These are phyloP conservation scores for Setomelanomma holmii DNA, from an alignment of 2,329 filamentous ascomycete species.

Conservation along the genomic window DNA sequence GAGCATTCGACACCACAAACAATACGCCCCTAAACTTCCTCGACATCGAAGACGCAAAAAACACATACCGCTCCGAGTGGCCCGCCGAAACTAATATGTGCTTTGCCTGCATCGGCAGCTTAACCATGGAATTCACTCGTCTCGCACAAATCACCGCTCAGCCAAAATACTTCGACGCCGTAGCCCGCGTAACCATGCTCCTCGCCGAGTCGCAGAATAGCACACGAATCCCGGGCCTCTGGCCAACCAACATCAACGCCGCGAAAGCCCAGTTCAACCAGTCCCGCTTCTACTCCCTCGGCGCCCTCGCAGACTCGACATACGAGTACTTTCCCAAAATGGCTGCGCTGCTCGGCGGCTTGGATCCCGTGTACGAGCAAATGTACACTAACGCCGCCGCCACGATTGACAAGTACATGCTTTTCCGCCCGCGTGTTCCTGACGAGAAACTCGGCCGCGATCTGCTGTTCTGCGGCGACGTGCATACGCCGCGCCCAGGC, in stretches of 20 bases:
- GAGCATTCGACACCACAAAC: slow-evolving; percentile 56
- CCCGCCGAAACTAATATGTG: slow-evolving; percentile 50
- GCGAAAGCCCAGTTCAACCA: slow-evolving; percentile 34
- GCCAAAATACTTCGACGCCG: slow-evolving; percentile 47
- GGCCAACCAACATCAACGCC: slow-evolving; percentile 50
- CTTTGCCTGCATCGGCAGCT: slow-evolving; percentile 56
- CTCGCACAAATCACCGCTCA: slow-evolving; percentile 46
- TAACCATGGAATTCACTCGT: slow-evolving; percentile 51
- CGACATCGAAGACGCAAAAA: slow-evolving; percentile 46
- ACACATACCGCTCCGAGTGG: slow-evolving; percentile 30
- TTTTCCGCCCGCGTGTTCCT: slow-evolving; percentile 56
- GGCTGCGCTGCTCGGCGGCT: slow-evolving; percentile 47
- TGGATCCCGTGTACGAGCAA: slow-evolving; percentile 56
- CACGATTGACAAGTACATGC: slow-evolving; percentile 55
- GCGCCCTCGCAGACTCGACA: slow-evolving; percentile 47
- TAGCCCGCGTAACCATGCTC: slow-evolving; percentile 41
- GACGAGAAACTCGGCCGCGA: slow-evolving; percentile 30
- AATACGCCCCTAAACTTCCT: slow-evolving; percentile 55
- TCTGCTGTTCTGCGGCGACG: slow-evolving; percentile 46
- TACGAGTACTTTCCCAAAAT: slow-evolving; percentile 50
- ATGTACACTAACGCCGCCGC: slow-evolving; percentile 62
- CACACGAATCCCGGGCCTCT: slow-evolving; percentile 46
- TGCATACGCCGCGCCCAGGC: slow-evolving; percentile 26
- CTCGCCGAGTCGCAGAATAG: slow-evolving; percentile 40
- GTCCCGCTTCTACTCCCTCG: slow-evolving; percentile 42